Percentiles rank a stretch among this genome's conserved stretches.
phyloP scores from a whole-genome alignment of 1,284 basidiomycete genomes.

The Boletus albobrunnescens region DNA sequence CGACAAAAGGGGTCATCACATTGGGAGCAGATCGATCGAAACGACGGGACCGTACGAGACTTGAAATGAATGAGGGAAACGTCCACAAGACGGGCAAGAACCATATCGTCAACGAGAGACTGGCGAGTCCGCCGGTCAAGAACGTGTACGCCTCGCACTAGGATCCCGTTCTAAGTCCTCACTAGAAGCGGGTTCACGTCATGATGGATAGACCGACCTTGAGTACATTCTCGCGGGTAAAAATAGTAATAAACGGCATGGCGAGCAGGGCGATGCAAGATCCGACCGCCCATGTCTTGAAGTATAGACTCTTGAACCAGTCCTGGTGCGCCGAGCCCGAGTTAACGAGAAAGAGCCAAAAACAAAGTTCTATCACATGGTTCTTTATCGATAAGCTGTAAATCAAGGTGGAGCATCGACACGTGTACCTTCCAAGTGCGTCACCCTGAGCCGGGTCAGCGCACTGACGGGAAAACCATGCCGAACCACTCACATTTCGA shows the following conservation, averaged over 20 bases:
- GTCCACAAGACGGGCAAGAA: slow-evolving; percentile 67
- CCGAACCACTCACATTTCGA: slow-evolving; percentile 59
- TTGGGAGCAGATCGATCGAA: neutral
- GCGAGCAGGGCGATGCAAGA: slow-evolving; percentile 56
- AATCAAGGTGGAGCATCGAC: neutral
- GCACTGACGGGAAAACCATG: neutral
- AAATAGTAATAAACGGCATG: slow-evolving; percentile 64
- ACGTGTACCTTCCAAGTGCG: slow-evolving; percentile 66
- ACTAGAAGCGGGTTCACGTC: too few species aligned
- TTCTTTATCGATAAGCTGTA: slow-evolving; percentile 10
- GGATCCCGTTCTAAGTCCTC: too few species aligned
- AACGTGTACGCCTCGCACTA: slow-evolving; percentile 69
- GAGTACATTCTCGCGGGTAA: slow-evolving; percentile 53
- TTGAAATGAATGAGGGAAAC: slow-evolving; percentile 62
- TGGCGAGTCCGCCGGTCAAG: slow-evolving; percentile 64
- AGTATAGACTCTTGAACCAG: slow-evolving; percentile 73
- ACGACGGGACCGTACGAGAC: slow-evolving; percentile 45
- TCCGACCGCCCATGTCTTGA: slow-evolving; percentile 65
- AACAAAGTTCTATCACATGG: slow-evolving; percentile 66
- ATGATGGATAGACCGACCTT: slow-evolving; percentile 44
- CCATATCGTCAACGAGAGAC: slow-evolving; percentile 61
- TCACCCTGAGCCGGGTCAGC: too few species aligned
- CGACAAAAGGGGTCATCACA: slow-evolving; percentile 28
- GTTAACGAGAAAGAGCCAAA: slow-evolving; percentile 77
- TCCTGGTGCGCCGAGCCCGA: slow-evolving; percentile 55